Evolutionary conservation across 805 yeast genomes (phyloP).

Genomic region (Saccharomyces paradoxus): DNA sequence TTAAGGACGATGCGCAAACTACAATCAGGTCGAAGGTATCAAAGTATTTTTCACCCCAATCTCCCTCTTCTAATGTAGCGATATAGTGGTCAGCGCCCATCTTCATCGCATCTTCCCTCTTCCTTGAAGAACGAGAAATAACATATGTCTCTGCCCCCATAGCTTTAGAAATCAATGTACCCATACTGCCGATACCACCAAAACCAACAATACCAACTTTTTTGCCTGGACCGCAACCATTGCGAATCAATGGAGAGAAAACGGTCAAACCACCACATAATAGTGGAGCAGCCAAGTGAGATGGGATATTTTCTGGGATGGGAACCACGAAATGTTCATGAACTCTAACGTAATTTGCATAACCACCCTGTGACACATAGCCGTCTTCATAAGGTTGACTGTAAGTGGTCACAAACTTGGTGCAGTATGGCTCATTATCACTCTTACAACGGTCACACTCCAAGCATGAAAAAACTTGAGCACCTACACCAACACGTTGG

Average conservation of each 20-base stretch:
- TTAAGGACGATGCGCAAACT: slow-evolving; percentile 40
- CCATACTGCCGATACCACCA: slow-evolving; percentile 54
- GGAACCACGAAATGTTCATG: slow-evolving; percentile 57
- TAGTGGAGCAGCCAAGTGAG: slow-evolving; percentile 58
- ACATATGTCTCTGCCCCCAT: slow-evolving; percentile 54
- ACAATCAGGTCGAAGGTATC: slow-evolving; percentile 40
- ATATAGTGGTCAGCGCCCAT: slow-evolving; percentile 48
- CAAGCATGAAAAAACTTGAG: slow-evolving; percentile 53
- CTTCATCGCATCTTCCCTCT: slow-evolving; percentile 40
- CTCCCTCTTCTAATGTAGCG: slow-evolving; percentile 44
- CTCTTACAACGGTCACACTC: slow-evolving; percentile 51
- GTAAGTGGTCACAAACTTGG: slow-evolving; percentile 43
- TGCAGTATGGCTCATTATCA: slow-evolving; percentile 53
- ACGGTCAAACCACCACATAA: slow-evolving; percentile 74
- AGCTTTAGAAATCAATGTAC: slow-evolving; percentile 48
- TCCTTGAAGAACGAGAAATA: slow-evolving; percentile 42
- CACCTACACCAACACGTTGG: slow-evolving; percentile 76
- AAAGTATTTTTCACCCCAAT: slow-evolving; percentile 32
- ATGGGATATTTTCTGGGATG: slow-evolving; percentile 47
- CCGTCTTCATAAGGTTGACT: slow-evolving; percentile 37
- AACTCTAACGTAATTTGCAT: slow-evolving; percentile 57
- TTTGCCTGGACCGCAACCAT: slow-evolving; percentile 41
- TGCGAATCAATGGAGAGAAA: slow-evolving; percentile 55
- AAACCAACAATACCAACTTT: slow-evolving; percentile 48
- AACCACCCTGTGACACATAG: slow-evolving; percentile 55